phyloP scores from a whole-genome alignment of 176 grass and related monocot genomes.

The Aegilops bicornis region DNA sequence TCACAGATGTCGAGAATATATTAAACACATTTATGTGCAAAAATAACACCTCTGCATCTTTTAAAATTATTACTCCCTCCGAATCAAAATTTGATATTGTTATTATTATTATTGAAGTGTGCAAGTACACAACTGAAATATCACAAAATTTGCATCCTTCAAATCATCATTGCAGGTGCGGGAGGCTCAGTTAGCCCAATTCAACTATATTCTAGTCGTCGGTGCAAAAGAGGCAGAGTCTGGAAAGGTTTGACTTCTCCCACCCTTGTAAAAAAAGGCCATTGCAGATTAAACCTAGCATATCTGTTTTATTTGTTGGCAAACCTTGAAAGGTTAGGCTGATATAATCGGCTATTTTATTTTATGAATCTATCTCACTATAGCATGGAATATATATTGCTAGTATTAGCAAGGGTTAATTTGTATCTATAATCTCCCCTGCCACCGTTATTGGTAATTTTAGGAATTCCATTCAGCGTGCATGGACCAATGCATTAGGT shows the following conservation, averaged over 20 bases:
- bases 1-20: neutral
- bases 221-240: slow-evolving; percentile 81
- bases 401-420: neutral
- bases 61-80: neutral
- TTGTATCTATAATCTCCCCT: neutral
- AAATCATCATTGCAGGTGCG: slow-evolving; percentile 58
- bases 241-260: slow-evolving; percentile 51
- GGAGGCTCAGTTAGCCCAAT: slow-evolving; percentile 88
- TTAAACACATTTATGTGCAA: neutral
- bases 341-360: neutral
- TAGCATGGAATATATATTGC: neutral
- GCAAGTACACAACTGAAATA: neutral
- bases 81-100: too few relatives aligned
- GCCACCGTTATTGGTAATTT: neutral
- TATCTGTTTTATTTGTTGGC: neutral
- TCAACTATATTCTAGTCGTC: slow-evolving; percentile 97
- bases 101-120: neutral
- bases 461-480: neutral
- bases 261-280: neutral
- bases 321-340: neutral
- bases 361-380: neutral
- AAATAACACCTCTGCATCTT: neutral
- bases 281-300: neutral
- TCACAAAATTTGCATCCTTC: neutral
- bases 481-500: neutral